Percentiles rank a stretch among this genome's conserved stretches.
Conservation (phyloP, 2,329 filamentous ascomycete genomes). For the Rutstroemia sp. region DNA sequence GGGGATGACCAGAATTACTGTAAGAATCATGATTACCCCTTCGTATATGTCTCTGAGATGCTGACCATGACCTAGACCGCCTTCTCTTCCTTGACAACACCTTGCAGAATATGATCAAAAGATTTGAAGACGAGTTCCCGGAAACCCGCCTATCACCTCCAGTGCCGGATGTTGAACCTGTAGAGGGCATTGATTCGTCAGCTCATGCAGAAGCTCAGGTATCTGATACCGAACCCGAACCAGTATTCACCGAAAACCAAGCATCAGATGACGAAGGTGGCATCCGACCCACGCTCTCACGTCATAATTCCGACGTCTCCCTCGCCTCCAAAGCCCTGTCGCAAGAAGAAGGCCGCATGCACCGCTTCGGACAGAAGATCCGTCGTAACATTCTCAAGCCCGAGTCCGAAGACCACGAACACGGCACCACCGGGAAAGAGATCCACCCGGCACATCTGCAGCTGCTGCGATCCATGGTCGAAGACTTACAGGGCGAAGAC, state of each 20-base stretch:
- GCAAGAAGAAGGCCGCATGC: conserved; percentile 63
- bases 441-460: conserved; percentile 26
- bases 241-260: conserved; percentile 21
- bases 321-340: conserved; percentile 57
- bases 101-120: conserved; percentile 81
- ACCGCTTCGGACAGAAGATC: conserved; percentile 59
- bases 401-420: conserved; percentile 18
- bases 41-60: background rate
- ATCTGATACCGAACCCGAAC: conserved; percentile 19
- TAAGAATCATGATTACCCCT: conserved; percentile 36
- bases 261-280: conserved; percentile 35
- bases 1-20: conserved; percentile 72
- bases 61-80: conserved; percentile 43
- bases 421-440: conserved; percentile 37
- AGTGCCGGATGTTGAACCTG: conserved; percentile 7
- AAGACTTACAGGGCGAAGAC: conserved; percentile 53
- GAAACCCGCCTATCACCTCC: conserved; percentile 55
- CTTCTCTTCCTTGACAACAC: conserved; percentile 85
- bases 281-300: conserved; percentile 38
- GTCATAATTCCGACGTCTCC: conserved; percentile 59
- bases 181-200: conserved; percentile 6
- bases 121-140: conserved; percentile 94
- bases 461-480: conserved; percentile 54
- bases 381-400: conserved; percentile 53
- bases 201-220: conserved; percentile 11